Evolutionary conservation across 2,329 filamentous ascomycete genomes (phyloP), one percentile per base, ranked within the genome.

Genomic region (Stromatinia cepivora): DNA sequence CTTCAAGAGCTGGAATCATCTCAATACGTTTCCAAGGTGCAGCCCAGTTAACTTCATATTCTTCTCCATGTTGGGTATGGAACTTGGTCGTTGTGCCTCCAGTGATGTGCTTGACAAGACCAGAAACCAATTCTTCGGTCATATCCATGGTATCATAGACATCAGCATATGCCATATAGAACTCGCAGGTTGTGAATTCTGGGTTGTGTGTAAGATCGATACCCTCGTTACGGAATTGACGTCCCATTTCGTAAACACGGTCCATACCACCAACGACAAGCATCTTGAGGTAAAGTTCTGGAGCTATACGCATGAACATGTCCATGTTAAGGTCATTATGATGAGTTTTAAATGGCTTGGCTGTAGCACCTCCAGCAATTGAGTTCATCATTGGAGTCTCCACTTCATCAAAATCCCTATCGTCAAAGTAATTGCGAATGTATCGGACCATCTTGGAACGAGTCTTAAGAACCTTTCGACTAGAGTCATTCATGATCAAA

Each of bases 351-450:
- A 99, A 99, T 7, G 95, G 95, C 83, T 92, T 93, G 70, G 95
- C 95, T 1, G 95, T 98, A 46, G 95, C 95, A 79, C 95, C 95
- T 75, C 95, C 96, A 42, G 95, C 93, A 78, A 97, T 97, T 77
- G 92, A 88, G 80, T 97, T 96, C 87, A 99, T 94, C 88, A 98
- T 97, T 7, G 95, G 94, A 0, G 95, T 99, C 82, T 98, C 93
- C 36, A 98, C 94, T 80, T 97, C 94, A 69, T 93, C 85, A 80
- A 99, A 99, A 76, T 94, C 92, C 67, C 90, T 87, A 75, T 90
- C 87, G 77, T 97, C 92, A 75, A 99, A 92, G 85, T 90, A 99
- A 76, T 88, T 74, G 63, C 95, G 92, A 74, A 99, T 91, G 79
- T 93, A 97, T 71, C 87, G 89, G 78, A 97, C 88, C 77, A 98